Percentiles rank a stretch among this genome's conserved stretches.
Conservation (phyloP, 352 stramenopile species). For the Pythium phragmiticola region DNA sequence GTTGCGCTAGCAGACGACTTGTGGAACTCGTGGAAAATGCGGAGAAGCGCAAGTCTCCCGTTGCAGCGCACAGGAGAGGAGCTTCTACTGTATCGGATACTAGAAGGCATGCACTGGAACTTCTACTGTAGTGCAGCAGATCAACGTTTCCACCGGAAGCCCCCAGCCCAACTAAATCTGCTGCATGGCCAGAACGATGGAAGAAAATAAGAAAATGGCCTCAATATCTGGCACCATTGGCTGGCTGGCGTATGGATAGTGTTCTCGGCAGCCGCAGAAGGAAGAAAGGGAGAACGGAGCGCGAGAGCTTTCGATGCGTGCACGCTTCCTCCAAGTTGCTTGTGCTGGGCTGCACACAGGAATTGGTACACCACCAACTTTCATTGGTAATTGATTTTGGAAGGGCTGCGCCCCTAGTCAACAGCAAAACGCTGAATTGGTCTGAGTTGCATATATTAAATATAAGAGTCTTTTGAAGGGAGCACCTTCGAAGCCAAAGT, state of each 20-base stretch:
- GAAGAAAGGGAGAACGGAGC: background rate
- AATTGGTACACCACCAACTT: too few relatives aligned
- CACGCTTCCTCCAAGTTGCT: background rate
- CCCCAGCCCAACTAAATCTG: background rate
- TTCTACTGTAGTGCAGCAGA: background rate
- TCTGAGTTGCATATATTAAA: background rate
- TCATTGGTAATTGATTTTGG: too few relatives aligned
- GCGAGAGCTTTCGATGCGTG: too few relatives aligned
- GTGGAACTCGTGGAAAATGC: background rate
- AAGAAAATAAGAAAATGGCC: constrained; percentile 3
- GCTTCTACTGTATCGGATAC: too few relatives aligned
- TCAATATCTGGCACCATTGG: background rate
- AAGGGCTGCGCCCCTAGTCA: too few relatives aligned
- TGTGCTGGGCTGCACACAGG: too few relatives aligned
- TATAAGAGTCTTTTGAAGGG: too few relatives aligned
- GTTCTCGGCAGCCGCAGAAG: background rate
- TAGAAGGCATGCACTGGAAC: background rate
- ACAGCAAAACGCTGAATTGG: background rate
- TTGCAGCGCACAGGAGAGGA: background rate
- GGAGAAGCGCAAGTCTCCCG: background rate
- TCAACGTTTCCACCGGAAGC: too few relatives aligned
- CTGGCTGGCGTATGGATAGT: constrained; percentile 2
- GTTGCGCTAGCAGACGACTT: too few relatives aligned
- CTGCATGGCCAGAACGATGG: background rate
- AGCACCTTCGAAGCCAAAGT: too few relatives aligned